phyloP scores from a whole-genome alignment of 106 monocot genomes.

The Agapanthus africanus region DNA sequence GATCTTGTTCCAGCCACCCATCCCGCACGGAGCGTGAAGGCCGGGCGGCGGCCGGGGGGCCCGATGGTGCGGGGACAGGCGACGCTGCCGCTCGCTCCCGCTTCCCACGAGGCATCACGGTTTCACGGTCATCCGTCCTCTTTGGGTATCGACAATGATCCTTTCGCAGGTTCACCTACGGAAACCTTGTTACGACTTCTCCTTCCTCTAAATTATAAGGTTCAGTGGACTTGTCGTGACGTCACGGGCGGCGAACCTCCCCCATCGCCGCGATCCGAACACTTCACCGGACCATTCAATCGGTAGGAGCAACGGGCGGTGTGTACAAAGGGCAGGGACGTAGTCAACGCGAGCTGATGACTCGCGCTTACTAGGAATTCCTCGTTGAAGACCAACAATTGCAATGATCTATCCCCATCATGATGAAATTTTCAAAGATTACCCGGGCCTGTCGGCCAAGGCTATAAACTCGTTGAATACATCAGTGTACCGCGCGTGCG shows the following conservation, averaged over 20 bases:
- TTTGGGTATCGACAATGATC: constrained; percentile 22
- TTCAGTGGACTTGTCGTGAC: constrained; percentile 14
- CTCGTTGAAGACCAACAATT: constrained; percentile 15
- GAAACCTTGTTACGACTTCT: constrained; percentile 21
- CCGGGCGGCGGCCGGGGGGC: too few species aligned
- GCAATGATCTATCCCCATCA: constrained; percentile 21
- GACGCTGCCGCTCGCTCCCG: too few species aligned
- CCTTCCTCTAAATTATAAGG: constrained; percentile 19
- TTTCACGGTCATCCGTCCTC: too few species aligned
- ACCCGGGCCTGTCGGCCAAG: constrained; percentile 52
- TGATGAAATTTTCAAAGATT: constrained; percentile 33
- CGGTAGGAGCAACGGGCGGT: constrained; percentile 4
- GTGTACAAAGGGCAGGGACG: constrained; percentile 9
- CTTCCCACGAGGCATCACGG: too few species aligned
- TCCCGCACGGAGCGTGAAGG: too few species aligned
- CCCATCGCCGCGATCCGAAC: not conserved
- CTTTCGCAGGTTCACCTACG: constrained; percentile 15
- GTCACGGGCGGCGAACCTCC: constrained; percentile 1
- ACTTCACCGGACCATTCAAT: constrained; percentile 9
- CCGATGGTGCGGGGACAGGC: too few species aligned
- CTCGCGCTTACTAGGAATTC: constrained; percentile 18
- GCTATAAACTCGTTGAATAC: constrained; percentile 76
- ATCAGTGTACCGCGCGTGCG: constrained; percentile 80
- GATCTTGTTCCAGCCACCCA: too few species aligned
- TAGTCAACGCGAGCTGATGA: constrained; percentile 8